Evolutionary conservation across 768 basidiomycete species (phyloP).

Genomic region (Dentipellis sp.): DNA sequence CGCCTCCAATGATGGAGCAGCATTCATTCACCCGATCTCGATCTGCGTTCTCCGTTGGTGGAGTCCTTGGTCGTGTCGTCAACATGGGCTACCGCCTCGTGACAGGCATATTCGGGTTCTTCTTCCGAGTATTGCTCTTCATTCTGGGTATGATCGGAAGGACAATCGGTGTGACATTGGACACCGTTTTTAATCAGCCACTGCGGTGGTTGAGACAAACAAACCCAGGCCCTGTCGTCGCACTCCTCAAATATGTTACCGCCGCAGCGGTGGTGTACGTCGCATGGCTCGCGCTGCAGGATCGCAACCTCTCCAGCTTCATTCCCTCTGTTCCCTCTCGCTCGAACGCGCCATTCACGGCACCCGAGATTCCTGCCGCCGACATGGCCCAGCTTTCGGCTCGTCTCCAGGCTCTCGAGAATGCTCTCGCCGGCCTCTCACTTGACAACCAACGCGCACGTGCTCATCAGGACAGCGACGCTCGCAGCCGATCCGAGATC

Average conservation of each 20-base stretch:
- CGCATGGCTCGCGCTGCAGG: constrained; percentile 35
- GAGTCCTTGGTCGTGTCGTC: constrained; percentile 33
- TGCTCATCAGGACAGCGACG: constrained; percentile 42
- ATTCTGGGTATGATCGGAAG: constrained; percentile 19
- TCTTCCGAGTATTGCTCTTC: constrained; percentile 14
- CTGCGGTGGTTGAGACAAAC: constrained; percentile 27
- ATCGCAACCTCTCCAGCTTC: constrained; percentile 13
- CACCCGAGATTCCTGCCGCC: constrained; percentile 52
- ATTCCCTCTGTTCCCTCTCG: constrained; percentile 15
- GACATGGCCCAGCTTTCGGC: constrained; percentile 57
- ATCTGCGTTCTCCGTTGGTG: constrained; percentile 35
- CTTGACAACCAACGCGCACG: constrained; percentile 42
- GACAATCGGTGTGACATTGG: constrained; percentile 38
- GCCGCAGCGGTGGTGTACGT: constrained; percentile 35
- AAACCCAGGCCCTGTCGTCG: constrained; percentile 22
- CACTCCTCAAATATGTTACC: constrained; percentile 31
- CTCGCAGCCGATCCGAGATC: constrained; percentile 41
- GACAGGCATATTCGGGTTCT: constrained; percentile 7
- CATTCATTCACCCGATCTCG: constrained; percentile 15
- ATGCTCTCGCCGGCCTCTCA: constrained; percentile 49
- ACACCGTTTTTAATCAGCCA: constrained; percentile 42
- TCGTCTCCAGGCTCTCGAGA: constrained; percentile 57
- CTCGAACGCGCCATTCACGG: constrained; percentile 29
- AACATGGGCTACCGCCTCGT: constrained; percentile 24
- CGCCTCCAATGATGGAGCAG: constrained; percentile 5